Conservation (phyloP, 106 monocot genomes). For the Acorus gramineus region DNA sequence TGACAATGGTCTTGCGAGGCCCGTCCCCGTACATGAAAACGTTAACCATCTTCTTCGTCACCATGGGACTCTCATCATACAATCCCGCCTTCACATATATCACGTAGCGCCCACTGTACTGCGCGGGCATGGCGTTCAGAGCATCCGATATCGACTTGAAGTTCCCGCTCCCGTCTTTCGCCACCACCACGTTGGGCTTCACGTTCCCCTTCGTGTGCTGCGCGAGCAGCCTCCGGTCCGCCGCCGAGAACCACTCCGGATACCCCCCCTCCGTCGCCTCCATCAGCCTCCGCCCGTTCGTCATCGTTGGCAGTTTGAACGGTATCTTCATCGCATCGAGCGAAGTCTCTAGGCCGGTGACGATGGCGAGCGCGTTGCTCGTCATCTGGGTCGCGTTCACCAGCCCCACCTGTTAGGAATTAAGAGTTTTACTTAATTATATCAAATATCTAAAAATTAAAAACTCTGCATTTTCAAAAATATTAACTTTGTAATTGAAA, state of each 20-base stretch:
- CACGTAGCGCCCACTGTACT: constrained; percentile 16
- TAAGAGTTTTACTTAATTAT: too few relatives aligned
- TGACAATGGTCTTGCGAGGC: constrained; percentile 27
- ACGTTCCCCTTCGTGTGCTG: not conserved
- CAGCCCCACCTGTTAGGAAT: not conserved
- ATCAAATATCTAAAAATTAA: too few relatives aligned
- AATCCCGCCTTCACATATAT: constrained; percentile 57
- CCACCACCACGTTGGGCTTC: constrained; percentile 41
- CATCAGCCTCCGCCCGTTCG: not conserved
- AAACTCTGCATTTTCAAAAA: too few relatives aligned
- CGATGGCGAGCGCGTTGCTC: constrained; percentile 66
- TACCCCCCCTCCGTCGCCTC: not conserved
- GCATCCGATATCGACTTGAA: constrained; percentile 43
- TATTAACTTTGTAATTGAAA: too few relatives aligned
- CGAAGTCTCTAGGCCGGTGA: constrained; percentile 7
- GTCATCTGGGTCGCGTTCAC: constrained; percentile 33
- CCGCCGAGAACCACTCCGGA: constrained; percentile 26
- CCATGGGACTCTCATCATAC: constrained; percentile 31
- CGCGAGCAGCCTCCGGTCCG: constrained; percentile 34
- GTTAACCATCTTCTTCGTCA: constrained; percentile 22
- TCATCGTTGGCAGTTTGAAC: not conserved
- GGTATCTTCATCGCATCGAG: too few relatives aligned
- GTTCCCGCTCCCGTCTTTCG: constrained; percentile 50
- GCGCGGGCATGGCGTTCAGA: constrained; percentile 22
- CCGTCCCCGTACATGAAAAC: constrained; percentile 67